Evolutionary conservation across 78 protist species (phyloP).

Genomic region (Monocercomonoides exilis): DNA sequence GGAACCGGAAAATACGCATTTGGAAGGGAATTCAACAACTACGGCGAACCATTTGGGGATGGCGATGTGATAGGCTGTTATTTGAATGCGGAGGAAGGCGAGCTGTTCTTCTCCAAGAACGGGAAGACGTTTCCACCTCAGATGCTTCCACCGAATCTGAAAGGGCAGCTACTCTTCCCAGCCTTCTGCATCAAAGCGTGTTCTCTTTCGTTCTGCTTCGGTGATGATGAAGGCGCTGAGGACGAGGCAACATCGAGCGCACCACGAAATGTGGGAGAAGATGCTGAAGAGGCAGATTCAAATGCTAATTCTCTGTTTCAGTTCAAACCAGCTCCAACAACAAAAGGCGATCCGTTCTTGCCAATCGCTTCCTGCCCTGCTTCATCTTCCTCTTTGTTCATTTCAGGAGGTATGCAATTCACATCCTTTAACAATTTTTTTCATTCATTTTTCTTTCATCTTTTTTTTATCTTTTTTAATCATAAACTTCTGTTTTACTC

Average conservation of each 20-base stretch:
- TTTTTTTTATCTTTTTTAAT: too few species aligned
- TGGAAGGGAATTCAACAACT: constrained; percentile 3
- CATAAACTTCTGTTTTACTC: too few species aligned
- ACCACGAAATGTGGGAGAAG: not conserved
- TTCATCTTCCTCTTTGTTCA: too few species aligned
- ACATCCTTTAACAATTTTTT: too few species aligned
- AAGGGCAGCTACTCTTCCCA: constrained; percentile 16
- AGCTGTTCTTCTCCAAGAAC: constrained; percentile 9
- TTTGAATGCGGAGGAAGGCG: not conserved
- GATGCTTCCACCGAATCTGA: not conserved
- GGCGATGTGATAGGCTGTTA: constrained; percentile 18
- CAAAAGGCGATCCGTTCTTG: too few species aligned
- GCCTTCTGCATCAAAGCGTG: constrained; percentile 24
- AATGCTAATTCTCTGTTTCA: too few species aligned
- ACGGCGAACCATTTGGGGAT: constrained; percentile 25
- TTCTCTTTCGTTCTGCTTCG: constrained; percentile 19
- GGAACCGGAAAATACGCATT: constrained; percentile 38
- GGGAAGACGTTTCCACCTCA: not conserved
- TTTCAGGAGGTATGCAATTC: too few species aligned
- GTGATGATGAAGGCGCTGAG: not conserved
- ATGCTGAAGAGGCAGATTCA: too few species aligned
- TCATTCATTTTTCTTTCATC: too few species aligned
- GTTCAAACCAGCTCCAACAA: too few species aligned
- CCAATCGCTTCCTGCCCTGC: too few species aligned
- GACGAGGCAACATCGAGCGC: not conserved